A percentile compares a stretch with the other conserved stretches of the same genome.
Evolutionary conservation across 2,329 filamentous ascomycete genomes (phyloP).

Genomic region (Aspergillus sp.): DNA sequence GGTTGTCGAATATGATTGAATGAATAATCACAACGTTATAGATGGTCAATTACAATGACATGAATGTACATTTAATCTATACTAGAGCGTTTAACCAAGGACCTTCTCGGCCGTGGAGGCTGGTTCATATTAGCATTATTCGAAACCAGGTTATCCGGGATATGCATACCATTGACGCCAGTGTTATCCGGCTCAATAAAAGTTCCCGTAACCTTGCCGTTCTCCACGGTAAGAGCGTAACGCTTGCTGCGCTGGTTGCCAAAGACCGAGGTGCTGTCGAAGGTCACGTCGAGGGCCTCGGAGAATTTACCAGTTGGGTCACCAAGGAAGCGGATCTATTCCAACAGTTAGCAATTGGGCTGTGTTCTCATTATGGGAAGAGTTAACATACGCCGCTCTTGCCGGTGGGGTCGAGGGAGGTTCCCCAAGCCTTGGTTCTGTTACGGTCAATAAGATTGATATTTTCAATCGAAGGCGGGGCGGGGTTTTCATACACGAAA

Average conservation of each 20-base stretch:
- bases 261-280: constrained; percentile 73
- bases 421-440: constrained; percentile 85
- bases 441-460: background rate
- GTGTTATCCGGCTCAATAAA: constrained; percentile 87
- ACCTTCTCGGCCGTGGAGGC: constrained; percentile 47
- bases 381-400: constrained; percentile 63
- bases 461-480: background rate
- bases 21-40: background rate
- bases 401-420: constrained; percentile 66
- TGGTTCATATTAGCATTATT: constrained; percentile 15
- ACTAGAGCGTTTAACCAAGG: constrained; percentile 28
- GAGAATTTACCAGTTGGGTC: constrained; percentile 76
- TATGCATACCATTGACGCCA: constrained; percentile 61
- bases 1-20: background rate
- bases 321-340: constrained; percentile 77
- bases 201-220: constrained; percentile 75
- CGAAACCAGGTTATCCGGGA: background rate
- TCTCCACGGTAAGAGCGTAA: constrained; percentile 74
- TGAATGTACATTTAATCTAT: constrained; percentile 2
- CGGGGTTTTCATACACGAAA: constrained; percentile 63
- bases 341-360: background rate
- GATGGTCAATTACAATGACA: background rate
- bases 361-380: background rate
- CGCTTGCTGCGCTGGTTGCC: constrained; percentile 78
- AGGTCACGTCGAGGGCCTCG: constrained; percentile 72